Percentiles rank a stretch among this genome's conserved stretches.
phyloP scores from a whole-genome alignment of 2,329 filamentous ascomycete species.

The Colletotrichum noveboracense region DNA sequence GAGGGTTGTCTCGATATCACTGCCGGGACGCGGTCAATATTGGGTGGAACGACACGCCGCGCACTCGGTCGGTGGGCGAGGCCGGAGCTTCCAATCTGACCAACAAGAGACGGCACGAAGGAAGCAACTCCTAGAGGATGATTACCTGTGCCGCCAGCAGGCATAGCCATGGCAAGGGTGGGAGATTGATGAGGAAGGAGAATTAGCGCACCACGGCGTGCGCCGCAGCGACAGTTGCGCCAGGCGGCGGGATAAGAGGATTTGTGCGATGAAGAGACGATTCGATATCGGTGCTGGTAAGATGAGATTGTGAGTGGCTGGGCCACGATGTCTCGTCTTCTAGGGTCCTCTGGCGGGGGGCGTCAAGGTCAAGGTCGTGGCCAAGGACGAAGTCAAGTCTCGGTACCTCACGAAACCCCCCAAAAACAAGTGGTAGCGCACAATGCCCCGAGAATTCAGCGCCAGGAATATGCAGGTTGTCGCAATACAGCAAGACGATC shows the following conservation, averaged over 20 bases:
- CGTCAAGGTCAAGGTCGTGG: not conserved
- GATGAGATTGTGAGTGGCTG: conserved; percentile 11
- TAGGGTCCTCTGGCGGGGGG: not conserved
- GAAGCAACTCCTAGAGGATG: conserved; percentile 8
- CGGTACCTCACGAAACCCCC: not conserved
- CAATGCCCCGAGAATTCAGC: not conserved
- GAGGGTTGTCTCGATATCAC: not conserved
- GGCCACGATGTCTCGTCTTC: not conserved
- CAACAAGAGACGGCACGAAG: not conserved
- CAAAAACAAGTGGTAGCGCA: not conserved
- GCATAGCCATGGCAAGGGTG: conserved; percentile 13
- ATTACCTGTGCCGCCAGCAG: conserved; percentile 4
- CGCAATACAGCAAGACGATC: conserved; percentile 16
- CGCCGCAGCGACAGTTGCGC: not conserved
- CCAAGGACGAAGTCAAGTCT: not conserved
- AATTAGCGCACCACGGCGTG: not conserved
- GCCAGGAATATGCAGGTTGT: conserved; percentile 20
- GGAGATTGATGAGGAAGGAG: not conserved
- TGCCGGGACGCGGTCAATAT: not conserved
- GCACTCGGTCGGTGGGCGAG: not conserved
- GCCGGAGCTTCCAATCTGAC: not conserved
- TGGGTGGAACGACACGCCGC: conserved; percentile 2
- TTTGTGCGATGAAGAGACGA: not conserved
- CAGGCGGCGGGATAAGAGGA: not conserved
- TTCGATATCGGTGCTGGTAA: not conserved